Evolutionary conservation across 306 rosid species (phyloP).

Genomic region (Quillaja saponaria): DNA sequence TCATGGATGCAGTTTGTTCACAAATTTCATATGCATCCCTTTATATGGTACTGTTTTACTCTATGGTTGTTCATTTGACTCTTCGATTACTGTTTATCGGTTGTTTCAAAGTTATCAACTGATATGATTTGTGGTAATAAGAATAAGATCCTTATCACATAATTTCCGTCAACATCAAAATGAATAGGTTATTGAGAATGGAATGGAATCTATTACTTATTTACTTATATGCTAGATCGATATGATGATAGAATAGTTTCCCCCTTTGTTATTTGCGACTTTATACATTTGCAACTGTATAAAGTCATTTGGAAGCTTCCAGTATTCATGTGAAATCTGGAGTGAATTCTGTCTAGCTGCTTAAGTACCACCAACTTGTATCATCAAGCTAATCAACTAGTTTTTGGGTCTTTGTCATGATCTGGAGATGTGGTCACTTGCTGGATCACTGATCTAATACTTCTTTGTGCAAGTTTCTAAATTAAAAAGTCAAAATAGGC

Average conservation of each 20-base stretch:
- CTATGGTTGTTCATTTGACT: constrained; percentile 21
- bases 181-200: not conserved
- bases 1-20: constrained; percentile 86
- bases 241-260: too few species aligned
- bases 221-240: too few species aligned
- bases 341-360: too few species aligned
- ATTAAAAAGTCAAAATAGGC: too few species aligned
- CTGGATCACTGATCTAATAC: not conserved
- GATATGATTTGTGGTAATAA: constrained; percentile 13
- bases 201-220: not conserved
- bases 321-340: too few species aligned
- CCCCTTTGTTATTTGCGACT: too few species aligned
- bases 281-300: too few species aligned
- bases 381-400: not conserved
- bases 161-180: constrained; percentile 9
- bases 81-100: constrained; percentile 22
- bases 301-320: too few species aligned
- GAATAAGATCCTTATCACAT: constrained; percentile 28
- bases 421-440: not conserved
- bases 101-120: constrained; percentile 21
- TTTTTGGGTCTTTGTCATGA: not conserved
- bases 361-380: not conserved
- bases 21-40: constrained; percentile 74
- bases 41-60: constrained; percentile 57
- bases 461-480: too few species aligned